Conservation (phyloP, 352 stramenopile genomes). For the Globisporangium camurandrum region DNA sequence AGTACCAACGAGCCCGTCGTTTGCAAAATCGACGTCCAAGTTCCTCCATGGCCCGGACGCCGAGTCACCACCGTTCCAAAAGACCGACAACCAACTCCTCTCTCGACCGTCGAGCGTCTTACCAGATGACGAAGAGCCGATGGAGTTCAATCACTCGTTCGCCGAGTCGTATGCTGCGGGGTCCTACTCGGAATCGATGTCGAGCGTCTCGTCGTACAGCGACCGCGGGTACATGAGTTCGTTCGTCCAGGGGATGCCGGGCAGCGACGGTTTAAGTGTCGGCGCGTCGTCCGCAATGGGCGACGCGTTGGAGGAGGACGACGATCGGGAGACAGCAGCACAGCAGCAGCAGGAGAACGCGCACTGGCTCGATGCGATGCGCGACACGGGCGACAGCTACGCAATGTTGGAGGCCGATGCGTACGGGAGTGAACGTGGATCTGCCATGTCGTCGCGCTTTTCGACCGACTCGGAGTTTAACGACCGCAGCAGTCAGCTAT, state of each 20-base stretch:
- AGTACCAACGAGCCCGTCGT: constrained; percentile 1
- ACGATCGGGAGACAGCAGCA: constrained; percentile 9
- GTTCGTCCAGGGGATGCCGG: constrained; percentile 42
- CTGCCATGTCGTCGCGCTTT: constrained; percentile 57
- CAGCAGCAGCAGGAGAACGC: constrained; percentile 18
- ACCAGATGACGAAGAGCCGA: constrained; percentile 49
- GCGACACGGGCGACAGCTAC: constrained; percentile 78
- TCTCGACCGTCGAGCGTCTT: constrained; percentile 40
- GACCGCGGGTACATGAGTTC: constrained; percentile 30
- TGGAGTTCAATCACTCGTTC: constrained; percentile 48
- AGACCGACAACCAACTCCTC: constrained; percentile 22
- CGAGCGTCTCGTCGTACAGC: too few species aligned
- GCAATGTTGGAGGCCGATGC: constrained; percentile 74
- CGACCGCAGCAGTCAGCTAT: neutral
- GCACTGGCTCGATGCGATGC: constrained; percentile 63
- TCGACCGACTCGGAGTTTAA: constrained; percentile 59
- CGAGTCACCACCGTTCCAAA: constrained; percentile 27
- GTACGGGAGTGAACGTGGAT: constrained; percentile 50
- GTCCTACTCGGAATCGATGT: constrained; percentile 41
- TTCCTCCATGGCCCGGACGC: constrained; percentile 12
- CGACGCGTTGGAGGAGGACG: constrained; percentile 8
- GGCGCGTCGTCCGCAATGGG: constrained; percentile 11
- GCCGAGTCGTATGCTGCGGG: constrained; percentile 49
- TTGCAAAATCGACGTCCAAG: constrained; percentile 6
- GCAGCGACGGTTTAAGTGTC: constrained; percentile 17